These are phyloP conservation scores for Boletus tomentosulus DNA, from an alignment of 768 basidiomycete species.

Conservation along the genomic window DNA sequence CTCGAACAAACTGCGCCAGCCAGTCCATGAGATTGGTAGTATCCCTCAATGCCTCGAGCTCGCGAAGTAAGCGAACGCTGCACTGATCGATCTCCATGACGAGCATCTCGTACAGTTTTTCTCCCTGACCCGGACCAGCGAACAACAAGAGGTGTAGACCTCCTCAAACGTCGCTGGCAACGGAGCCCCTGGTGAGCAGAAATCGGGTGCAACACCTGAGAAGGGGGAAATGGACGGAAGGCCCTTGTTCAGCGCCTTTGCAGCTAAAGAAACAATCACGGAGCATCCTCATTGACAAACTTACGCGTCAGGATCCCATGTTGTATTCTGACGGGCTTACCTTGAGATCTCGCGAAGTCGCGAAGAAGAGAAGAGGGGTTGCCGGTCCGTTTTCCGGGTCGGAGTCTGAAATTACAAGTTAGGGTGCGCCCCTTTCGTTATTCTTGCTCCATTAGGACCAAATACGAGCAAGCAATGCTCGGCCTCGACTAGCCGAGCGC, in stretches of 20 bases:
- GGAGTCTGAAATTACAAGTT: no score
- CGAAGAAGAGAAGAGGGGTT: no score
- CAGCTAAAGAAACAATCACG: conserved; percentile 1
- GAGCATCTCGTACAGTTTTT: conserved; percentile 55
- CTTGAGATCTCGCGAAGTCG: conserved; percentile 34
- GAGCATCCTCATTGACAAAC: neutral
- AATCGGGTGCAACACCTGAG: conserved; percentile 36
- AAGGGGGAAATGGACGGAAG: conserved; percentile 25
- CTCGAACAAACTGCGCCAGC: conserved; percentile 51
- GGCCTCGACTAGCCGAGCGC: no score
- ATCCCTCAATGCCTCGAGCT: conserved; percentile 30
- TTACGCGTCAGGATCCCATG: conserved; percentile 38
- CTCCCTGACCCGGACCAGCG: no score
- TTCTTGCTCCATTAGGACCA: no score
- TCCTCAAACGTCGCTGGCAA: conserved; percentile 51
- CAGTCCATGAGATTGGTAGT: conserved; percentile 41
- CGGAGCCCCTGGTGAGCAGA: conserved; percentile 37
- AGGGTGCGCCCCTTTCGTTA: no score
- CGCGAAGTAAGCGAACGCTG: conserved; percentile 36
- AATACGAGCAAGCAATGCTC: no score
- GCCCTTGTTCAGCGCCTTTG: conserved; percentile 3
- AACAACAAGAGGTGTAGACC: no score
- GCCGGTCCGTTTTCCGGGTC: no score
- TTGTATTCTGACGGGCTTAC: conserved; percentile 39
- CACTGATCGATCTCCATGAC: conserved; percentile 59